Base-by-base conservation (phyloP, 768 basidiomycete genomes). In the Leucocoprinus leucothites region DNA sequence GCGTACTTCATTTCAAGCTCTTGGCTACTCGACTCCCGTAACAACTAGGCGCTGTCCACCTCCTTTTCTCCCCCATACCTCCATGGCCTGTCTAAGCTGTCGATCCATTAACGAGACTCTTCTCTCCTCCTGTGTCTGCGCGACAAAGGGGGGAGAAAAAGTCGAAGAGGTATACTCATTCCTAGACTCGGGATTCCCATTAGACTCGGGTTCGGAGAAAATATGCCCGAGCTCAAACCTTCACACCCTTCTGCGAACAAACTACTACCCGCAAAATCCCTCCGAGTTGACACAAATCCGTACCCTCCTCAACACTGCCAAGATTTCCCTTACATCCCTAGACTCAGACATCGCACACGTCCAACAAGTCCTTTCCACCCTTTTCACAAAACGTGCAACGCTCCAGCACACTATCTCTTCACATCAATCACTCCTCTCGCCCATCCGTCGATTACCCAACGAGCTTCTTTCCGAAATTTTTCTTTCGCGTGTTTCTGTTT, bases 381-480 rank as follows among this genome's bases (percentile, higher is more conserved):
- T 55, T 36, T 34, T 22, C 18, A 25, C n/a, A 3, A 28, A 41
- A 24, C 49, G 49, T 24, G 9, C 13, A 11, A 14, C 44, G 5
- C 31, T 38, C 52, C n/a, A 40, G 21, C 13, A 7, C 13, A n/a
- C 18, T 21, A 13, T 41, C 14, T 11, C 36, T 21, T 21, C 22
- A 8, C 34, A 40, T n/a, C 19, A 13, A 24, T 38, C 36, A 18
- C 22, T 40, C 25, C 38, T 55, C 36, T 18, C 53, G 2, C 53
- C 53, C 13, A 41, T 55, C 21, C 25, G 34, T 2, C 26, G 46
- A 19, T 22, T 55, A 3, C 53, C 53, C 19, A 48, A 48, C 38
- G 53, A 55, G 22, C 53, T 55, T 25, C 36, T 55, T 6, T 40
- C 46, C 26, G 38, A 55, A 41, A 48, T 55, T 5, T 48, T 55